Evolutionary conservation across 2,329 filamentous ascomycete genomes (phyloP).

Genomic region (Trichoderma hamatum): DNA sequence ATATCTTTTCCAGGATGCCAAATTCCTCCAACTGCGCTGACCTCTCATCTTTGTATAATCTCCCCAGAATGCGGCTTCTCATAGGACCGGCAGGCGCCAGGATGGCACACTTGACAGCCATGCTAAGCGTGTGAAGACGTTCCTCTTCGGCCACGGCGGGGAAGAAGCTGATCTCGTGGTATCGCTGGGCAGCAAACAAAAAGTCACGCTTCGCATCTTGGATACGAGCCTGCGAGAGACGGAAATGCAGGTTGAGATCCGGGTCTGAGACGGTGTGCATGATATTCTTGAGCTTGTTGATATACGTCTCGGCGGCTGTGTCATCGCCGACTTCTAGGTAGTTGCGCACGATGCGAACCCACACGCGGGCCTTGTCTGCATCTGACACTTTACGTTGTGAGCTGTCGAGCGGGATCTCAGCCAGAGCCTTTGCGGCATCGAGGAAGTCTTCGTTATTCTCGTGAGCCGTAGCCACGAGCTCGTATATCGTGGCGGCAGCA

Average conservation of each 20-base stretch:
- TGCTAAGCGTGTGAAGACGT: constrained; percentile 78
- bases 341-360: constrained; percentile 92
- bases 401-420: constrained; percentile 84
- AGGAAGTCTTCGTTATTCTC: constrained; percentile 80
- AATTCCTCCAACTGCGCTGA: constrained; percentile 75
- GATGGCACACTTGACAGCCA: constrained; percentile 89
- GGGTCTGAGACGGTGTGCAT: constrained; percentile 77
- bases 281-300: constrained; percentile 95
- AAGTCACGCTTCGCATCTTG: constrained; percentile 89
- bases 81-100: constrained; percentile 88
- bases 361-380: constrained; percentile 79
- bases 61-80: constrained; percentile 76
- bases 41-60: constrained; percentile 92
- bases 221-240: constrained; percentile 89
- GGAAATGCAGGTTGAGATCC: constrained; percentile 79
- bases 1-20: constrained; percentile 95
- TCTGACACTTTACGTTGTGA: constrained; percentile 83
- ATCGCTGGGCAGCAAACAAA: constrained; percentile 82
- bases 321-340: constrained; percentile 94
- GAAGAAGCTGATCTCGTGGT: constrained; percentile 83
- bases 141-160: constrained; percentile 82
- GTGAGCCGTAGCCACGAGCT: constrained; percentile 80
- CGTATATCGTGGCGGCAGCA: constrained; percentile 76
- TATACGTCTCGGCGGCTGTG: constrained; percentile 78
- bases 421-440: constrained; percentile 74